These are phyloP conservation scores for Aegilops umbellulata DNA, from an alignment of 176 grass and related monocot genomes.

Conservation along the genomic window DNA sequence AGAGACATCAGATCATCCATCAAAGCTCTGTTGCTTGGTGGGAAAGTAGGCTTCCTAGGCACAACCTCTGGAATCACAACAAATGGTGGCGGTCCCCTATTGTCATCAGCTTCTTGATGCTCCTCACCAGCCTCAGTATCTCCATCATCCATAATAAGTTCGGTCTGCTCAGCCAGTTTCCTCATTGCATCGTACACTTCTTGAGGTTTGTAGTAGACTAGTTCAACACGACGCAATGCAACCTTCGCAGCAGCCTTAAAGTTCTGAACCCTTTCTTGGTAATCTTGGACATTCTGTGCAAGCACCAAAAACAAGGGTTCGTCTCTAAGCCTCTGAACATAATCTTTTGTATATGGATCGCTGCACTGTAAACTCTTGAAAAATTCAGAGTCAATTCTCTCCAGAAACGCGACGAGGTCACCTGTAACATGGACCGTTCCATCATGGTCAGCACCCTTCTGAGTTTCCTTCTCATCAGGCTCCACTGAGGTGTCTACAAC, in stretches of 20 bases:
- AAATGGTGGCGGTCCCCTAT: slow-evolving; percentile 53
- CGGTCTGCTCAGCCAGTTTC: slow-evolving; percentile 62
- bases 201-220: slow-evolving; percentile 96
- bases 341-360: slow-evolving; percentile 90
- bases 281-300: slow-evolving; percentile 92
- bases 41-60: slow-evolving; percentile 80
- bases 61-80: slow-evolving; percentile 77
- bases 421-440: slow-evolving; percentile 69
- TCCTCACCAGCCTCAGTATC: slow-evolving; percentile 55
- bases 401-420: slow-evolving; percentile 82
- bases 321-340: slow-evolving; percentile 87
- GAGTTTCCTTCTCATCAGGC: slow-evolving; percentile 77
- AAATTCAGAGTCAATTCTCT: slow-evolving; percentile 89
- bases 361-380: slow-evolving; percentile 81
- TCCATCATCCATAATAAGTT: slow-evolving; percentile 43
- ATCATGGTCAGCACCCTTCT: slow-evolving; percentile 69
- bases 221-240: slow-evolving; percentile 69
- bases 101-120: slow-evolving; percentile 38
- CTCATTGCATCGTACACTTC: slow-evolving; percentile 96
- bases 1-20: slow-evolving; percentile 86
- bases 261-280: slow-evolving; percentile 64
- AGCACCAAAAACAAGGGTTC: slow-evolving; percentile 88
- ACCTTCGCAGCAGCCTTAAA: slow-evolving; percentile 82
- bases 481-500: slow-evolving; percentile 72
- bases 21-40: slow-evolving; percentile 66